These are phyloP conservation scores for Phytophthora macrochlamydospora DNA, from an alignment of 352 stramenopile species.

Conservation along the genomic window DNA sequence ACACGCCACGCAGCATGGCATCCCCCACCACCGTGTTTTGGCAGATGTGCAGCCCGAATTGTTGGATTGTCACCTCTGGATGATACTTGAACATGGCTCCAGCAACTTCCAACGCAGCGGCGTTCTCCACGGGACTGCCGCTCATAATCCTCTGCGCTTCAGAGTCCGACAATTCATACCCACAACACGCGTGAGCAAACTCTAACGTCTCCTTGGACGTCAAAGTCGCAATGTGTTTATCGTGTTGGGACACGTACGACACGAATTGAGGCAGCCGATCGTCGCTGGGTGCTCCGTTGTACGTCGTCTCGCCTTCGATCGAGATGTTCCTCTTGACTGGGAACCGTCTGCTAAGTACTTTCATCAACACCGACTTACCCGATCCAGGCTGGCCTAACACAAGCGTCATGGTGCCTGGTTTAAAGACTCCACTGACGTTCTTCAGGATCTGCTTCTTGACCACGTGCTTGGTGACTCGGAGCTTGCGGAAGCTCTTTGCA, in stretches of 20 bases:
- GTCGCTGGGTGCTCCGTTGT: slow-evolving; percentile 31
- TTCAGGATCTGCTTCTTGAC: slow-evolving; percentile 25
- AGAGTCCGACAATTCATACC: slow-evolving; percentile 16
- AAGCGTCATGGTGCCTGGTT: slow-evolving; percentile 12
- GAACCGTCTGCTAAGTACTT: slow-evolving; percentile 42
- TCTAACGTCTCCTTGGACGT: slow-evolving; percentile 32
- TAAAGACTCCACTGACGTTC: slow-evolving; percentile 8
- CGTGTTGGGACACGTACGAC: slow-evolving; percentile 46
- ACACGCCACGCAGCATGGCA: slow-evolving; percentile 58
- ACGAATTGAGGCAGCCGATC: slow-evolving; percentile 43
- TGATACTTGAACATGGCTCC: slow-evolving; percentile 36
- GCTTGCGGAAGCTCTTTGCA: slow-evolving; percentile 30
- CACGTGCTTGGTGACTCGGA: slow-evolving; percentile 30
- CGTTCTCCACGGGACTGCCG: slow-evolving; percentile 40
- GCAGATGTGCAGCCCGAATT: slow-evolving; percentile 44
- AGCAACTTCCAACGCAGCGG: slow-evolving; percentile 19
- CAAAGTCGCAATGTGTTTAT: slow-evolving; percentile 48
- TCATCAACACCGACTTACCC: slow-evolving; percentile 31
- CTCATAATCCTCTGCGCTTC: slow-evolving; percentile 23
- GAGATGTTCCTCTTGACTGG: slow-evolving; percentile 34
- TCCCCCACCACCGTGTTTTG: slow-evolving; percentile 61
- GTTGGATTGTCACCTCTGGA: slow-evolving; percentile 45
- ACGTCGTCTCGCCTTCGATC: slow-evolving; percentile 37
- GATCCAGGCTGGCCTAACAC: slow-evolving; percentile 12
- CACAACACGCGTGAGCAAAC: slow-evolving; percentile 43